Evolutionary conservation across 768 basidiomycete species (phyloP).

Genomic region (Macrolepiota fuliginosa): DNA sequence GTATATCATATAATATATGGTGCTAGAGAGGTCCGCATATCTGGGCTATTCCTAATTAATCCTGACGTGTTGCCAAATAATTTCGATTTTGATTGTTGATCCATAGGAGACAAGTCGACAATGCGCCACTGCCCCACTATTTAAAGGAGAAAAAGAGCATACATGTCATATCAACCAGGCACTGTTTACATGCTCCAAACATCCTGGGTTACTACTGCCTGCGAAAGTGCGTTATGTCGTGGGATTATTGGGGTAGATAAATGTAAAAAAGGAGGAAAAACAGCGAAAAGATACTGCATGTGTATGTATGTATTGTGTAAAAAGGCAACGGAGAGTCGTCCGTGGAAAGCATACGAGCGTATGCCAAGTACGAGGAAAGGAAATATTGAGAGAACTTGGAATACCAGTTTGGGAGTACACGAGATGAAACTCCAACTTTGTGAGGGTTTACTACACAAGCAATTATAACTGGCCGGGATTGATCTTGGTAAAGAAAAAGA

Average conservation of each 20-base stretch:
- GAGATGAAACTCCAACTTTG: too few relatives aligned
- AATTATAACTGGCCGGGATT: slow-evolving; percentile 1
- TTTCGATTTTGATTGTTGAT: too few relatives aligned
- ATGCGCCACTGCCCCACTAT: too few relatives aligned
- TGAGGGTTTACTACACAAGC: not conserved
- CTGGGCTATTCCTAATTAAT: not conserved
- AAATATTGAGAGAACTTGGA: not conserved
- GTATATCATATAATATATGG: not conserved
- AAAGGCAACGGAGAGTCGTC: too few relatives aligned
- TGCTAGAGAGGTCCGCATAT: not conserved
- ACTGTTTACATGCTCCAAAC: too few relatives aligned
- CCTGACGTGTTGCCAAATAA: not conserved
- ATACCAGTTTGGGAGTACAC: not conserved
- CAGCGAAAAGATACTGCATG: too few relatives aligned
- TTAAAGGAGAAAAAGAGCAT: too few relatives aligned
- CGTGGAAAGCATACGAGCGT: not conserved
- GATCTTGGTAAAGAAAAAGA: not conserved
- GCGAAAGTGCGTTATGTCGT: not conserved
- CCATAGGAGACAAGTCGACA: too few relatives aligned
- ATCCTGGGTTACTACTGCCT: too few relatives aligned
- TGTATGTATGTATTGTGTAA: too few relatives aligned
- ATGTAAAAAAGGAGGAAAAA: not conserved
- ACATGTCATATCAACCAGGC: too few relatives aligned
- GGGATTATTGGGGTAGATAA: not conserved
- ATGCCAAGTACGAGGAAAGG: not conserved